These are phyloP conservation scores for Dendrostoma leiphaemia DNA, from an alignment of 2,329 filamentous ascomycete genomes.

Conservation along the genomic window DNA sequence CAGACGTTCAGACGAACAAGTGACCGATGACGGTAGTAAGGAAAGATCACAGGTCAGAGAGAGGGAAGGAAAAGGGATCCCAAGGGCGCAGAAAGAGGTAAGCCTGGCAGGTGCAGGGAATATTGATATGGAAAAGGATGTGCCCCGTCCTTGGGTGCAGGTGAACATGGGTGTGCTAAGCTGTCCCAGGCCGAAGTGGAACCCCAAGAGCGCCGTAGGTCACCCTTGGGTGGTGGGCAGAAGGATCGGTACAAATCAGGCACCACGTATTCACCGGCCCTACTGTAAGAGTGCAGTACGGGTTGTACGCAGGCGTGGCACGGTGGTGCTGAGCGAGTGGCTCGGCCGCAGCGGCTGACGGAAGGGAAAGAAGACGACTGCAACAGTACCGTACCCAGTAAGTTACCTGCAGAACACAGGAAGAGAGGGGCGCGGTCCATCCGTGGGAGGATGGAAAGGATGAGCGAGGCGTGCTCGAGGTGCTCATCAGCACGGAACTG, in stretches of 20 bases:
- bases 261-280: constrained; percentile 12
- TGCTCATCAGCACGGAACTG: no score
- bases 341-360: constrained; percentile 7
- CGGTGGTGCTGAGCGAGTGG: neutral
- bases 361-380: neutral
- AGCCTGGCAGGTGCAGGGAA: constrained; percentile 17
- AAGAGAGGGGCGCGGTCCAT: constrained; percentile 1
- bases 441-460: no score
- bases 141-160: constrained; percentile 11
- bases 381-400: neutral
- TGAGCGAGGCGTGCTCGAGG: no score
- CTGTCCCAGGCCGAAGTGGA: constrained; percentile 7
- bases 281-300: neutral
- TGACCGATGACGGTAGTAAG: constrained; percentile 5
- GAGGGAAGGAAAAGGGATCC: constrained; percentile 8
- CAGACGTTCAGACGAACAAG: constrained; percentile 10
- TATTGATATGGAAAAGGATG: constrained; percentile 19
- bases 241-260: constrained; percentile 16
- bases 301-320: neutral
- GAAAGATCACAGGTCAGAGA: neutral
- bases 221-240: constrained; percentile 12
- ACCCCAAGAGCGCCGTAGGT: constrained; percentile 16
- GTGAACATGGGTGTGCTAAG: constrained; percentile 4
- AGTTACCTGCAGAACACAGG: neutral
- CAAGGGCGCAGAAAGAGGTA: constrained; percentile 3